A percentile compares a stretch with the other conserved stretches of the same genome.
Conservation (phyloP, 1,139 yeast genomes). For the Pichia sp. region DNA sequence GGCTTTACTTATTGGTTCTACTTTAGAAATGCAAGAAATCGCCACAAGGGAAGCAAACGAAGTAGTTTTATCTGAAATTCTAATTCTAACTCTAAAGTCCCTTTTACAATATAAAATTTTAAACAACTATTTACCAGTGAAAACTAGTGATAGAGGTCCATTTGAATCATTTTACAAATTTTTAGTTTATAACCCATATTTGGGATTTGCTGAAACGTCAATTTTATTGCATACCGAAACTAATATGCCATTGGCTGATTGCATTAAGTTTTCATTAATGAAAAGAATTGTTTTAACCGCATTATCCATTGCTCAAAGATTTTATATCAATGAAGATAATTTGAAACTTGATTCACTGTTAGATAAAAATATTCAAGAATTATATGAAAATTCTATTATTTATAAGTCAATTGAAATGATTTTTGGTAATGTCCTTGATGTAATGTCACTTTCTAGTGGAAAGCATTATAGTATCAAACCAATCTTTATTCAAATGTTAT, state of each 20-base stretch:
- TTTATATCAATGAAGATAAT: conserved; percentile 13
- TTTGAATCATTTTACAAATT: conserved; percentile 10
- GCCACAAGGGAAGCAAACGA: conserved; percentile 40
- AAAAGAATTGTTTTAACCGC: conserved; percentile 20
- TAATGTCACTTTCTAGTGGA: conserved; percentile 3
- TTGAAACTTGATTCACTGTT: conserved; percentile 21
- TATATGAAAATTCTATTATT: background rate
- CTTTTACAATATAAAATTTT: conserved; percentile 34
- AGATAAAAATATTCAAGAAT: conserved; percentile 10
- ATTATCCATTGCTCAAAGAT: conserved; percentile 22
- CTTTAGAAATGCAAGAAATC: conserved; percentile 53
- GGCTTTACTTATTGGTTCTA: conserved; percentile 42
- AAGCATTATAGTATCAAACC: conserved; percentile 8
- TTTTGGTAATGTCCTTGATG: background rate
- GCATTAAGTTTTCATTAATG: conserved; percentile 18
- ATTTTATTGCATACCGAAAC: conserved; percentile 40
- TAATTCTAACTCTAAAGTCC: conserved; percentile 33
- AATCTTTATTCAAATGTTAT: conserved; percentile 10
- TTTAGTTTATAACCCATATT: conserved; percentile 20
- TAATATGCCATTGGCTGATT: conserved; percentile 35
- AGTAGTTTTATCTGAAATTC: conserved; percentile 16
- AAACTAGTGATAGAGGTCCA: conserved; percentile 8
- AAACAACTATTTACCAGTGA: conserved; percentile 19
- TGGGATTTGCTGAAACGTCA: conserved; percentile 37
- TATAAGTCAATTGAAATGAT: background rate